Conservation (phyloP, 2,329 filamentous ascomycete genomes). For the Venturia effusa region DNA sequence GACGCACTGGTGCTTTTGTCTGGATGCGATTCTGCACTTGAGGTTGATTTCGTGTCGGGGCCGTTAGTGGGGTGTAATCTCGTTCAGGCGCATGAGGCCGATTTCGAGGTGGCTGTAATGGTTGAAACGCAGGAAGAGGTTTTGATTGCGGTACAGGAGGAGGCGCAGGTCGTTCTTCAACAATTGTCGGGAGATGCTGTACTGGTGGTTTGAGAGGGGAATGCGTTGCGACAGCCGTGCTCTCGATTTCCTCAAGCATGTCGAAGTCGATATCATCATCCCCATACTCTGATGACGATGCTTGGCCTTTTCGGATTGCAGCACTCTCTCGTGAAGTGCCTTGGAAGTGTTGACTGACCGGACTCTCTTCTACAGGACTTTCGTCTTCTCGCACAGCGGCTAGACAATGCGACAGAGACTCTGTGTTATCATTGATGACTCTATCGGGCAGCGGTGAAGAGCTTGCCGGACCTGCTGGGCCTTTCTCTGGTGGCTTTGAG, state of each 20-base stretch:
- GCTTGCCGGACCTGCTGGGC: conserved; percentile 30
- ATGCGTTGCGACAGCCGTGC: not conserved
- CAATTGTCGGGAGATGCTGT: conserved; percentile 1
- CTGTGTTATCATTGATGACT: not conserved
- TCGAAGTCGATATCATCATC: conserved; percentile 17
- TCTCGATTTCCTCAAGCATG: conserved; percentile 12
- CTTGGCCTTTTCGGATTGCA: not conserved
- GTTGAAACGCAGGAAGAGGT: not conserved
- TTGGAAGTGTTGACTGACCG: not conserved
- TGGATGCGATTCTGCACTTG: not conserved
- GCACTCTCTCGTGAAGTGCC: not conserved
- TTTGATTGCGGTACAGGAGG: not conserved
- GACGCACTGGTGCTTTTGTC: not conserved
- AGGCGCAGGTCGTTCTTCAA: not conserved
- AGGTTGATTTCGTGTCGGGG: not conserved
- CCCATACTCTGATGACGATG: conserved; percentile 14
- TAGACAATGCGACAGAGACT: not conserved
- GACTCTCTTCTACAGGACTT: not conserved
- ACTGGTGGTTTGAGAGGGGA: not conserved
- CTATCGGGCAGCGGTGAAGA: conserved; percentile 34
- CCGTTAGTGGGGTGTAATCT: not conserved
- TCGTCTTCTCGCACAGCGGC: not conserved
- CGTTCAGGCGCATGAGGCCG: not conserved
- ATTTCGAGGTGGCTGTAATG: not conserved
- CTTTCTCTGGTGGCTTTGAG: conserved; percentile 19